These are phyloP conservation scores for Penicillium taxi DNA, from an alignment of 495 filamentous ascomycete genomes.

Conservation along the genomic window DNA sequence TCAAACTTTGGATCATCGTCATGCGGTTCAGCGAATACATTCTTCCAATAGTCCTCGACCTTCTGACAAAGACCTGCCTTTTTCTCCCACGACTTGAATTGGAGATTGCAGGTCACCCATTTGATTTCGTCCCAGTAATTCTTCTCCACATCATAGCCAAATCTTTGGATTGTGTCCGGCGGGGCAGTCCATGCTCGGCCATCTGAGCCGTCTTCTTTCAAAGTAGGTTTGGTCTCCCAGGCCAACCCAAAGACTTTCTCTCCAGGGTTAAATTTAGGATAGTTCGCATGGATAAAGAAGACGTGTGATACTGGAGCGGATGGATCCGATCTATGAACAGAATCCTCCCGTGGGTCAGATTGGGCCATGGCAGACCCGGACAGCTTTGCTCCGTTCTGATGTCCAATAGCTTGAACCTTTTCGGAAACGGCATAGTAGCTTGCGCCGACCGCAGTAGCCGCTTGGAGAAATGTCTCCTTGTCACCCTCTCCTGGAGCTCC, in stretches of 20 bases:
- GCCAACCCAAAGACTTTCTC: conserved; percentile 34
- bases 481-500: conserved; percentile 52
- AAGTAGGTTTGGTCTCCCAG: conserved; percentile 34
- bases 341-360: conserved; percentile 40
- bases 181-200: conserved; percentile 35
- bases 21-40: conserved; percentile 35
- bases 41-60: conserved; percentile 33
- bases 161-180: conserved; percentile 28
- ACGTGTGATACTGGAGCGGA: conserved; percentile 25
- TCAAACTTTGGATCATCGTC: conserved; percentile 31
- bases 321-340: conserved; percentile 28
- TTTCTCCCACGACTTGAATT: conserved; percentile 35
- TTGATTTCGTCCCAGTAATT: conserved; percentile 46
- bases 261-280: conserved; percentile 47
- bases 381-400: conserved; percentile 23
- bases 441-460: conserved; percentile 41
- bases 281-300: conserved; percentile 50
- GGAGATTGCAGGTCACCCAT: conserved; percentile 37
- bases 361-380: conserved; percentile 38
- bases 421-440: conserved; percentile 46
- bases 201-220: conserved; percentile 31
- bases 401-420: conserved; percentile 35
- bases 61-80: conserved; percentile 30
- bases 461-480: conserved; percentile 56
- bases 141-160: conserved; percentile 47